Conservation (phyloP, 2,329 filamentous ascomycete genomes). For the Lachnellula cervina region DNA sequence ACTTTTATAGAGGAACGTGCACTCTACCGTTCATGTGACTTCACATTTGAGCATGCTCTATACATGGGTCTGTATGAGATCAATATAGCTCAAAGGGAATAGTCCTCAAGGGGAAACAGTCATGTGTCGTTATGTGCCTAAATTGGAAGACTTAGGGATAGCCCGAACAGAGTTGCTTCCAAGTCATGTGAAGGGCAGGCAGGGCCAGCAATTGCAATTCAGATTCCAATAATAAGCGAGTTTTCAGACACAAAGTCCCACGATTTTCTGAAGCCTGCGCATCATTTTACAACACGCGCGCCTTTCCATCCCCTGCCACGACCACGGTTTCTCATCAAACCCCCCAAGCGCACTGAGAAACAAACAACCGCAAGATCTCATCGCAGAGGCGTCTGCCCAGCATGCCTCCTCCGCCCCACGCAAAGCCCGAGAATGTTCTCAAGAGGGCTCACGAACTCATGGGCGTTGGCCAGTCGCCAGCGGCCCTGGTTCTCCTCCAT, state of each 20-base stretch:
- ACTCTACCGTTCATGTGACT: not conserved
- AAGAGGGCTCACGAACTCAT: conserved; percentile 99
- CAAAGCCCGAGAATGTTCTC: conserved; percentile 98
- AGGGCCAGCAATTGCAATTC: too few species aligned
- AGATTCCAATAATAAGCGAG: too few species aligned
- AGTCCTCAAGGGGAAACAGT: too few species aligned
- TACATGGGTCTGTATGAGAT: too few species aligned
- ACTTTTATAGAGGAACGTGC: not conserved
- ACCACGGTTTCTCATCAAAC: not conserved
- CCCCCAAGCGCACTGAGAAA: not conserved
- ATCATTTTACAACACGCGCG: not conserved
- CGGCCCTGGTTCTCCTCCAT: conserved; percentile 90
- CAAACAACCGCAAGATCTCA: not conserved
- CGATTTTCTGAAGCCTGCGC: too few species aligned
- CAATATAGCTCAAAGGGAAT: too few species aligned
- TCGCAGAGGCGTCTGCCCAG: conserved; percentile 20
- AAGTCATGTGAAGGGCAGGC: too few species aligned
- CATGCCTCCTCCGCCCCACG: conserved; percentile 83
- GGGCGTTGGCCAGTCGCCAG: conserved; percentile 88
- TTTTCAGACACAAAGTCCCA: too few species aligned
- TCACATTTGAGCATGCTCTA: too few species aligned
- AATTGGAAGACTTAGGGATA: too few species aligned
- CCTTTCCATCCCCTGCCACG: not conserved
- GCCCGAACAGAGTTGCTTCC: too few species aligned
- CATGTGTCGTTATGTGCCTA: too few species aligned